Base-by-base conservation (phyloP, 2,329 filamentous ascomycete genomes). In the Fonsecaea erecta region DNA sequence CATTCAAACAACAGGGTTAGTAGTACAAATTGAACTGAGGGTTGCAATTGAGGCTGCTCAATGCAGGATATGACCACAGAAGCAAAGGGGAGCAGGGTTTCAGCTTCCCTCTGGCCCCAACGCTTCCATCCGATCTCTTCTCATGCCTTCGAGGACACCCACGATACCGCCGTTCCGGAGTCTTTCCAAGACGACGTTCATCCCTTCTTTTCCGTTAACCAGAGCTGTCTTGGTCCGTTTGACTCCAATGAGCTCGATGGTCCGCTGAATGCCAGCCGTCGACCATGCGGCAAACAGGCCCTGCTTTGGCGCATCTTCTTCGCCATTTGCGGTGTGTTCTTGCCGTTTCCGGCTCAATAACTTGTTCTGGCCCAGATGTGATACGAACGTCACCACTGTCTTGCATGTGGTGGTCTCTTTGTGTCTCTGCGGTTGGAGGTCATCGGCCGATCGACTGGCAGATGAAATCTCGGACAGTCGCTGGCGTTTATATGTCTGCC, bases 121-220 rank as follows among this genome's bases (percentile, higher is more conserved):
- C 73, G 70, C 85, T 82, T 46, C 84, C 63, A 69, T 61, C 16
- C 69, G 81, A 73, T 90, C 88, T 71, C 81, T 79, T 58, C 86
- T 81, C 88, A 90, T 90, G 30, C 87, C 88, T 69, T 90, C 88
- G 32, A 91, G 78, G n/a, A 90, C 89, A 24, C 78, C 88, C 16
- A 90, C 86, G 18, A 91, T 79, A 0, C 89, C 89, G 43, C 88
- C 88, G 64, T 82, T 81, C 60, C 89, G 81, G 74, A 91, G 76
- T 37, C 87, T 79, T 73, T 87, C 85, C 7, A 89, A 78, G 24
- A 89, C 87, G 24, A 89, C 82, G 65, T 87, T 87, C 87, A 89
- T 89, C 60, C 87, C 87, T 72, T 88, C 82, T 67, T 85, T 85
- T 68, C 86, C 87, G 71, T 87, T 88, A 9, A 85, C 78, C 71